Conservation (phyloP, 2,329 filamentous ascomycete genomes). For the Monilinia fructicola region DNA sequence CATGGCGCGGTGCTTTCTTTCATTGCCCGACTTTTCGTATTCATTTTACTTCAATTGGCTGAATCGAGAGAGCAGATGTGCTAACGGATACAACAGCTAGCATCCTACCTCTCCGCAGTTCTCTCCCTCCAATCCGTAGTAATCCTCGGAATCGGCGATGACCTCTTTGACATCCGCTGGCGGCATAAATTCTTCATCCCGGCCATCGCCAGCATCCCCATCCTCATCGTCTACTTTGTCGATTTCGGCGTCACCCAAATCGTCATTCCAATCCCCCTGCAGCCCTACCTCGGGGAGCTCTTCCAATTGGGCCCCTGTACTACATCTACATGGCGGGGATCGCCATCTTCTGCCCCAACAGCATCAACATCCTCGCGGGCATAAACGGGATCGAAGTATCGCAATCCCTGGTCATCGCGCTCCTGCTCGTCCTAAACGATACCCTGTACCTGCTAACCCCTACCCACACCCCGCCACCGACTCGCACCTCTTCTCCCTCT, state of each 20-base stretch:
- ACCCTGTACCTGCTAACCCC: slow-evolving; percentile 78
- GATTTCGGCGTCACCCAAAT: slow-evolving; percentile 97
- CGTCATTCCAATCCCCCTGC: slow-evolving; percentile 82
- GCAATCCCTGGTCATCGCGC: slow-evolving; percentile 87
- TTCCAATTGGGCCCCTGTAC: slow-evolving; percentile 82
- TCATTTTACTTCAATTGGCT: neutral
- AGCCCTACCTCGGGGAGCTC: slow-evolving; percentile 75
- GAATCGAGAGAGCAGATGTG: neutral
- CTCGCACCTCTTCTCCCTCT: slow-evolving; percentile 93
- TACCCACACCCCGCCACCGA: slow-evolving; percentile 93
- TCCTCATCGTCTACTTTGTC: slow-evolving; percentile 96
- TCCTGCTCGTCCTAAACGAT: slow-evolving; percentile 83
- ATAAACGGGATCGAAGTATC: slow-evolving; percentile 97
- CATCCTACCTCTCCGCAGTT: slow-evolving; percentile 91
- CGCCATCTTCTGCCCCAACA: slow-evolving; percentile 96
- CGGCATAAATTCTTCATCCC: slow-evolving; percentile 98
- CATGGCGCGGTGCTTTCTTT: neutral
- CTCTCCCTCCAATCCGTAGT: slow-evolving; percentile 89
- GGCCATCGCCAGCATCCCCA: slow-evolving; percentile 86
- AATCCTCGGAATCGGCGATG: slow-evolving; percentile 89
- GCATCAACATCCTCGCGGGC: slow-evolving; percentile 99
- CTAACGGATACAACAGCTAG: slow-evolving; percentile 58
- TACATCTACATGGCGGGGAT: slow-evolving; percentile 96
- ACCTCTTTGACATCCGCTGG: slow-evolving; percentile 98
- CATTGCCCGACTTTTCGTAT: neutral